These are phyloP conservation scores for Pichia sp. DNA, from an alignment of 1,139 yeast genomes.

Conservation along the genomic window DNA sequence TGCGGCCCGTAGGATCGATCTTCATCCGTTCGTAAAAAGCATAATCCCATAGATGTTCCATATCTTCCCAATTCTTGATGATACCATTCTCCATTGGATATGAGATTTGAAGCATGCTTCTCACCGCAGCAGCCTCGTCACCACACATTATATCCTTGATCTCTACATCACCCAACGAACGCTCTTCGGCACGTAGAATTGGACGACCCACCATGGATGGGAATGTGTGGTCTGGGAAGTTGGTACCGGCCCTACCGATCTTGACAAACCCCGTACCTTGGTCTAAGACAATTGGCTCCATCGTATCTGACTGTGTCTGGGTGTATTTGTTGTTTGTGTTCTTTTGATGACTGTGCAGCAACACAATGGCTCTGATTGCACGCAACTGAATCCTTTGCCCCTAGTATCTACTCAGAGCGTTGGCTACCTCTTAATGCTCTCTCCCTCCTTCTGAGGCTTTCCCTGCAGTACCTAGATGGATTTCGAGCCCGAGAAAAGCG, in stretches of 20 bases:
- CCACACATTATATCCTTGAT: conserved; percentile 97
- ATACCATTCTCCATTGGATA: conserved; percentile 99
- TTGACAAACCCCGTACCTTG: conserved; percentile 98
- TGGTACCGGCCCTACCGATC: conserved; percentile 94
- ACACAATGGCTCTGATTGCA: background rate
- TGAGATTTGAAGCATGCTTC: conserved; percentile 84
- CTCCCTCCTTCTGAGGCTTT: background rate
- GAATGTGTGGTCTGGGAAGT: conserved; percentile 97
- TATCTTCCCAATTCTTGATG: conserved; percentile 96
- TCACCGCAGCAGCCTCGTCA: conserved; percentile 85
- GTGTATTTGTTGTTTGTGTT: background rate
- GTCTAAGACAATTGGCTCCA: conserved; percentile 64
- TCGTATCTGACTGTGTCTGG: background rate
- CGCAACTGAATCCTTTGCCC: background rate
- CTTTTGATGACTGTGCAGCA: background rate
- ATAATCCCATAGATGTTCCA: conserved; percentile 98
- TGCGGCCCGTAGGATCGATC: conserved; percentile 69
- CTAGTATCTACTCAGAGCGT: background rate
- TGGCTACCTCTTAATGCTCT: background rate
- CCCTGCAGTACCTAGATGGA: background rate
- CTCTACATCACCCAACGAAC: conserved; percentile 54
- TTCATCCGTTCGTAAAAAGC: conserved; percentile 91
- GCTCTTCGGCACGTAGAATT: conserved; percentile 91
- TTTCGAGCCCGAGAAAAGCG: too few species aligned
- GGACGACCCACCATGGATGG: conserved; percentile 99